Percentiles rank a stretch among this genome's conserved stretches.
Evolutionary conservation across 1,284 basidiomycete species (phyloP).

Genomic region (Moesziomyces sp.): DNA sequence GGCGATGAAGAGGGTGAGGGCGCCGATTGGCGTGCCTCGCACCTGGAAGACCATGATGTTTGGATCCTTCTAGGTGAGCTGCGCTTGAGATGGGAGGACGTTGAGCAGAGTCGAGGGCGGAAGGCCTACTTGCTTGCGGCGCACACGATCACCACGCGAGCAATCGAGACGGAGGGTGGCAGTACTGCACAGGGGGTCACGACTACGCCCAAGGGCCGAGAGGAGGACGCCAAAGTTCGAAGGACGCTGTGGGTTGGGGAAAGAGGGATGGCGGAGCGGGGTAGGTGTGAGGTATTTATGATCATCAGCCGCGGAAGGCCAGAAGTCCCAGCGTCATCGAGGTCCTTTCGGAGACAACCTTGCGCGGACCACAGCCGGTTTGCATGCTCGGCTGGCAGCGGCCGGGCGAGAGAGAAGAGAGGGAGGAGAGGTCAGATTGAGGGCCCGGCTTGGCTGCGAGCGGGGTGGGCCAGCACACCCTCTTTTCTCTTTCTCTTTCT

Average conservation of each 20-base stretch:
- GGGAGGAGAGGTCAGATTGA: not conserved
- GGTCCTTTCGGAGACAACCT: not conserved
- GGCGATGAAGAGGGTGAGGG: constrained; percentile 76
- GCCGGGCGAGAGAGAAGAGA: no score
- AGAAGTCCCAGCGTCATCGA: not conserved
- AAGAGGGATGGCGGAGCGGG: not conserved
- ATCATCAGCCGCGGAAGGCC: not conserved
- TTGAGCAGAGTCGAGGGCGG: not conserved
- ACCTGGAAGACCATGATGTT: constrained; percentile 44
- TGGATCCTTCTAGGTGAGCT: not conserved
- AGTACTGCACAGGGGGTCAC: no score
- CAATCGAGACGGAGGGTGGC: no score
- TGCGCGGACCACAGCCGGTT: not conserved
- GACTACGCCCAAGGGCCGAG: not conserved
- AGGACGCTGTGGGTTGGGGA: not conserved
- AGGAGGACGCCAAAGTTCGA: not conserved
- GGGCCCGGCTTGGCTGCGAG: not conserved
- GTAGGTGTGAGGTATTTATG: not conserved
- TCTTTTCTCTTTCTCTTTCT: no score
- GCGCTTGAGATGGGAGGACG: not conserved
- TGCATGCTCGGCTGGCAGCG: not conserved
- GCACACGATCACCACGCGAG: not conserved
- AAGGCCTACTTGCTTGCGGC: not conserved
- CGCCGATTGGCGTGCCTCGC: constrained; percentile 62
- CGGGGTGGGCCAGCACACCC: not conserved